A percentile compares a stretch with the other conserved stretches of the same genome.
These are phyloP conservation scores for Erodium texanum DNA, from an alignment of 441 rosid species.

Conservation along the genomic window DNA sequence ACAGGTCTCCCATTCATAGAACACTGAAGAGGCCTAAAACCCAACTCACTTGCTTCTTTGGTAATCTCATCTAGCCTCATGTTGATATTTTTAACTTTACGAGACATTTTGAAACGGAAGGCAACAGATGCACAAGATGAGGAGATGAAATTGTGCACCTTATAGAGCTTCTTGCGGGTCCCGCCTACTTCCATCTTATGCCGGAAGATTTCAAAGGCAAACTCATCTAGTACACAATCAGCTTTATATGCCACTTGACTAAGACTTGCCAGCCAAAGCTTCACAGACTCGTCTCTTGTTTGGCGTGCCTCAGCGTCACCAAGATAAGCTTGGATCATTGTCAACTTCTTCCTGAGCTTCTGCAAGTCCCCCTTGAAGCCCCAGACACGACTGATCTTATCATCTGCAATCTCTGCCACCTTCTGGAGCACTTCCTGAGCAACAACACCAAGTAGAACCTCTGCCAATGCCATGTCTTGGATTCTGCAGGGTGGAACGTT, in stretches of 20 bases:
- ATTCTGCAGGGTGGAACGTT: too few relatives aligned
- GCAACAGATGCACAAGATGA: neutral
- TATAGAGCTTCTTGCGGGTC: neutral
- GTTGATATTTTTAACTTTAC: neutral
- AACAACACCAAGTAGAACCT: neutral
- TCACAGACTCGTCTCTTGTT: neutral
- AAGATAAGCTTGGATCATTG: neutral
- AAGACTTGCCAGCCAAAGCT: constrained; percentile 6
- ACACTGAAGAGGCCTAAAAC: neutral
- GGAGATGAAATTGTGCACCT: neutral
- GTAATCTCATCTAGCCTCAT: neutral
- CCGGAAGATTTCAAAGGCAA: neutral
- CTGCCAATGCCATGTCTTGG: neutral
- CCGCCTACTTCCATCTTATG: too few relatives aligned
- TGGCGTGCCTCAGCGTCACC: constrained; percentile 12
- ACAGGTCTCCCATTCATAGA: too few relatives aligned
- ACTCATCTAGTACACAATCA: neutral
- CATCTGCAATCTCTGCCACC: neutral
- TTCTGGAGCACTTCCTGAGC: neutral
- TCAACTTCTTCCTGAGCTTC: neutral
- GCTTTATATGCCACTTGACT: constrained; percentile 5
- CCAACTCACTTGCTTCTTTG: neutral
- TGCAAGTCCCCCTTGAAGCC: neutral
- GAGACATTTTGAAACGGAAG: neutral
- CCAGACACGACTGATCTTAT: neutral